phyloP scores from a whole-genome alignment of 2,329 filamentous ascomycete species.

The Aspergillus brunneoviolaceus region DNA sequence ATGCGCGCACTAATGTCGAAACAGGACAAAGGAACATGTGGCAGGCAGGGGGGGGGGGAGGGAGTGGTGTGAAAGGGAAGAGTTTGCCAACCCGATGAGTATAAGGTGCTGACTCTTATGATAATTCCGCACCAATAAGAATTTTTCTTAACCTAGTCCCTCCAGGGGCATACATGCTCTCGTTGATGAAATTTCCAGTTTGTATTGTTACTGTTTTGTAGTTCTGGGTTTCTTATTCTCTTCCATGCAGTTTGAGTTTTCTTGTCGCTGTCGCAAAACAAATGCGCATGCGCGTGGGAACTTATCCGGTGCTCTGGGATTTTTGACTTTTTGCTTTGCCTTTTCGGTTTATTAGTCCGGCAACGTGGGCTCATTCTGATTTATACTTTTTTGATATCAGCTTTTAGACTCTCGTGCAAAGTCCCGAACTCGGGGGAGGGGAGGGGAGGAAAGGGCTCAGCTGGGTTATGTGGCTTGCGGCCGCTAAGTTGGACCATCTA shows the following conservation, averaged over 20 bases:
- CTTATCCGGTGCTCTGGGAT: neutral
- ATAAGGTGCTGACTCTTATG: constrained; percentile 2
- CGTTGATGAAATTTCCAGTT: neutral
- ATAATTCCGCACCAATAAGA: constrained; percentile 5
- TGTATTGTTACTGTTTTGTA: neutral
- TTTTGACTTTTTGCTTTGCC: neutral
- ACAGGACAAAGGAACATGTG: constrained; percentile 2
- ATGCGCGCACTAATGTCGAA: neutral
- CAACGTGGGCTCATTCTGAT: neutral
- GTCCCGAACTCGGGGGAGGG: neutral
- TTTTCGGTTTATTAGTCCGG: neutral
- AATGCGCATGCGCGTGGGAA: neutral
- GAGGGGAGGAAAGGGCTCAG: neutral
- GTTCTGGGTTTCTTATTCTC: neutral
- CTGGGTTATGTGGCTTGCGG: neutral
- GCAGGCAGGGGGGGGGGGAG: constrained; percentile 1
- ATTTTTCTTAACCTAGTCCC: neutral
- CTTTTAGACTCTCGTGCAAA: neutral
- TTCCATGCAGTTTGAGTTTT: too few relatives aligned
- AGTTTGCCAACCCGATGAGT: neutral
- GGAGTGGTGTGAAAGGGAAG: neutral
- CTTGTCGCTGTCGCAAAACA: neutral
- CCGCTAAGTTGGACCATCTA: neutral
- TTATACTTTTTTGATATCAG: neutral
- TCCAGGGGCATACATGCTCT: neutral